These are phyloP conservation scores for Omphalea diandra DNA, from an alignment of 441 rosid genomes.

Conservation along the genomic window DNA sequence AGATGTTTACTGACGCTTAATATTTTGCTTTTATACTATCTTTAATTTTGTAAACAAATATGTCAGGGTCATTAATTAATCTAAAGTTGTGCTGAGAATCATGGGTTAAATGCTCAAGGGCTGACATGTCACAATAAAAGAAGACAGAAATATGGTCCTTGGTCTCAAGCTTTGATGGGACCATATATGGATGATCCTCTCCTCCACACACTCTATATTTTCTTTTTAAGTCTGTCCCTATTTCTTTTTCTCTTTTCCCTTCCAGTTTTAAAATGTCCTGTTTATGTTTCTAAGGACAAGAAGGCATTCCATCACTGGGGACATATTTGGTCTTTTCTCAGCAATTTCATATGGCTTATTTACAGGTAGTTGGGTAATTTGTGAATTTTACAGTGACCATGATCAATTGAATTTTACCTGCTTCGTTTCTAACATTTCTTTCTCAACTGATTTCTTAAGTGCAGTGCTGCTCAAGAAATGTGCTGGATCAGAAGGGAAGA, in stretches of 20 bases:
- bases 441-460: slow-evolving; percentile 7
- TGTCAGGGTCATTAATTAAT: background rate
- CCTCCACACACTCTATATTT: too few species aligned
- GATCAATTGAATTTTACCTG: background rate
- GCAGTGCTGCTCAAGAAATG: slow-evolving; percentile 59
- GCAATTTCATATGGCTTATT: slow-evolving; percentile 56
- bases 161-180: background rate
- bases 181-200: background rate
- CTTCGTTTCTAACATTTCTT: slow-evolving; percentile 11
- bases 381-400: background rate
- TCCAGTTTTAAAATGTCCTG: slow-evolving; percentile 3
- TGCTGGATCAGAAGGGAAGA: slow-evolving; percentile 54
- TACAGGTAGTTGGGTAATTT: slow-evolving; percentile 36
- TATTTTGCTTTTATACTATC: background rate
- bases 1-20: background rate
- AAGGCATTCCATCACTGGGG: slow-evolving; percentile 48
- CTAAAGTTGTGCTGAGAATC: background rate
- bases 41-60: background rate
- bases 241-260: background rate
- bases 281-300: slow-evolving; percentile 34
- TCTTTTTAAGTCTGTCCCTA: background rate
- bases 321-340: slow-evolving; percentile 52
- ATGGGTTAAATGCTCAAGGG: background rate
- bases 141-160: background rate
- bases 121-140: background rate